Percentiles rank a stretch among this genome's conserved stretches.
These are phyloP conservation scores for Hura crepitans DNA, from an alignment of 441 rosid genomes.

Conservation along the genomic window DNA sequence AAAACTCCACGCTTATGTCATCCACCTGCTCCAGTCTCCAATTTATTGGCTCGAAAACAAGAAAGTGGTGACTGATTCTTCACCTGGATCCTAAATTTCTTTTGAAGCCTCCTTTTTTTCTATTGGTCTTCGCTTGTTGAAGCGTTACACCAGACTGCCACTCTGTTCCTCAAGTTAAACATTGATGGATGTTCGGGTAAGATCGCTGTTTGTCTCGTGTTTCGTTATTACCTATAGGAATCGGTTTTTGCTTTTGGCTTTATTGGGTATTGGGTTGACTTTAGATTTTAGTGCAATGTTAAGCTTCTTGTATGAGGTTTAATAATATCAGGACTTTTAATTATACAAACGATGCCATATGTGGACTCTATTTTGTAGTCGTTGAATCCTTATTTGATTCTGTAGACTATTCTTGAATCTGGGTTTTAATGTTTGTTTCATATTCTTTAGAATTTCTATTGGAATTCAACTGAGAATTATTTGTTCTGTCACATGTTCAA, in stretches of 20 bases:
- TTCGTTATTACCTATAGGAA: background rate
- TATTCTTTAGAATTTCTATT: background rate
- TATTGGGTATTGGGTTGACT: background rate
- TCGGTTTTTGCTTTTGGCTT: background rate
- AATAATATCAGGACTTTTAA: background rate
- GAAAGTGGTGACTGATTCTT: background rate
- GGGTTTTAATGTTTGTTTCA: background rate
- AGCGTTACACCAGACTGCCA: too few species aligned
- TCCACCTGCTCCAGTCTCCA: background rate
- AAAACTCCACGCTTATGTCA: slow-evolving; percentile 3
- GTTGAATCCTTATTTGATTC: background rate
- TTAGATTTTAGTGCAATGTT: too few species aligned
- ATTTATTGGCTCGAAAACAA: background rate
- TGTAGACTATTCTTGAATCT: background rate
- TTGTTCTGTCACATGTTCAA: background rate
- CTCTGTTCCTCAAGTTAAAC: background rate
- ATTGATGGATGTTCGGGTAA: background rate
- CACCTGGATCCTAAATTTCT: background rate
- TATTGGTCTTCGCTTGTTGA: background rate
- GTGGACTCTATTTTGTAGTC: background rate
- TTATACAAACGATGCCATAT: background rate
- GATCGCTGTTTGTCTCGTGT: background rate
- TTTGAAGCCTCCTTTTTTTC: background rate
- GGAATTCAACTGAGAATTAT: background rate
- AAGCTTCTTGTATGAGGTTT: background rate